Evolutionary conservation across 1,284 basidiomycete genomes (phyloP), one percentile per base, ranked within the genome.

Genomic region (Inonotus obliquus): DNA sequence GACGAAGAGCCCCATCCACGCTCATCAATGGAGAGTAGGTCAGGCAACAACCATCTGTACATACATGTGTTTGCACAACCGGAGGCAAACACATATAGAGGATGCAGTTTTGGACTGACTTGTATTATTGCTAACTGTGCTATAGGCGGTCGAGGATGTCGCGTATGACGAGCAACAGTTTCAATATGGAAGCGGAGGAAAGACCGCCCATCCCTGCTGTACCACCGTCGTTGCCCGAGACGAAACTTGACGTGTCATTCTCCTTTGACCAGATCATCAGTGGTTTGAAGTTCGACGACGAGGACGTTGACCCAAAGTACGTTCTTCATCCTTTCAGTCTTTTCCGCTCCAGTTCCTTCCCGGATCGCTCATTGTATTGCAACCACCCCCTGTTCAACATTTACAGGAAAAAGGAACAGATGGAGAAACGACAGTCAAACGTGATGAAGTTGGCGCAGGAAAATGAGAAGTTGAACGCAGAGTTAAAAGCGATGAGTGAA

Each of bases 391-490:
- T 32, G 32, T 32, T 32, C 32, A 4, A 14, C 29, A 37, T 37
- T n/a, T 60, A 35, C 53, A 65, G 65, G 56, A 61, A 60, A 38
- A 58, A 55, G 19, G 81, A 81, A 65, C 84, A 83, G 71, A 78
- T 91, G 56, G 78, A 88, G 70, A 91, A 90, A 73, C 83, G 89
- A 65, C 84, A 83, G 39, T 87, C 85, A 68, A 91, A 87, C 70
- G 86, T 91, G 62, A 70, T 89, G 69, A 88, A 86, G 69, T 77
- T 91, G 35, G 79, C 85, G 17, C 79, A 87, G 74, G 89, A 91
- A 77, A 87, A 91, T 73, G 86, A 89, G 70, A 87, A 86, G 72
- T 76, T 91, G 65, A 84, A 86, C 72, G 85, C 80, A 53, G 84
- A 90, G 73, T 77, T 91, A 68, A 82, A 79, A 69, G 87, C 84